Evolutionary conservation across 805 yeast species (phyloP), one percentile per base, ranked within the genome.

Genomic region (Saccharomycopsis fodiens): DNA sequence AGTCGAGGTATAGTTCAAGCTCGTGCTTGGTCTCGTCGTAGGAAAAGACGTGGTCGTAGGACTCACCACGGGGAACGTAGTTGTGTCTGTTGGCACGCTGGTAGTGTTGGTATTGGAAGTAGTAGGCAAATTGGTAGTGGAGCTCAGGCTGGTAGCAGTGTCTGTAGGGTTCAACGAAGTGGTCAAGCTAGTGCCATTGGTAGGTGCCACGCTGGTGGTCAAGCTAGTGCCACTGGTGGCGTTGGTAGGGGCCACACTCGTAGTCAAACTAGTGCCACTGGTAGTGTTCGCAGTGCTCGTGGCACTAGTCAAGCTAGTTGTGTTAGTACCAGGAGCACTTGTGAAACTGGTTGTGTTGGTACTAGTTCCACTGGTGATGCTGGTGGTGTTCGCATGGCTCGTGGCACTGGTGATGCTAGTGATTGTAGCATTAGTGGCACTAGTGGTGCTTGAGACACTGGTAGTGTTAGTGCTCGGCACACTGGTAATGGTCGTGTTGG

Each of bases 41-140:
- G 21, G 17, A 39, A 30, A 12, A 12, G 48, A 42, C 2, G 35
- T 27, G 32, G n/a, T 22, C 32, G 30, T 12, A 15, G 38, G 17
- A 12, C 38, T 15, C 17, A 20, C 15, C 20, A 16, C 17, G 8
- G 12, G 12, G 17, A 8, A 8, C n/a, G 38, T 16, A 3, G 13
- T 13, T 2, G 17, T 12, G 19, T 3, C 19, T 13, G 3, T 16
- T 16, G 32, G n/a, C n/a, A n/a, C 12, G n/a, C 32, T 29, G 12
- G 48, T 29, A 3, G 46, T 22, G 6, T 34, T 27, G 6, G n/a
- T 10, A 41, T 17, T 17, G n/a, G 39, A 15, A 32, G 17, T 7
- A 27, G 41, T 16, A 16, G 23, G 35, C 13, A 39, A 8, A 25
- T 22, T n/a, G 17, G 16, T 21, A 36, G 17, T 19, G 10, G 40